Percentiles rank a stretch among this genome's conserved stretches.
Evolutionary conservation across 148 eudicot genomes (phyloP).

Genomic region (Rheum nobile): DNA sequence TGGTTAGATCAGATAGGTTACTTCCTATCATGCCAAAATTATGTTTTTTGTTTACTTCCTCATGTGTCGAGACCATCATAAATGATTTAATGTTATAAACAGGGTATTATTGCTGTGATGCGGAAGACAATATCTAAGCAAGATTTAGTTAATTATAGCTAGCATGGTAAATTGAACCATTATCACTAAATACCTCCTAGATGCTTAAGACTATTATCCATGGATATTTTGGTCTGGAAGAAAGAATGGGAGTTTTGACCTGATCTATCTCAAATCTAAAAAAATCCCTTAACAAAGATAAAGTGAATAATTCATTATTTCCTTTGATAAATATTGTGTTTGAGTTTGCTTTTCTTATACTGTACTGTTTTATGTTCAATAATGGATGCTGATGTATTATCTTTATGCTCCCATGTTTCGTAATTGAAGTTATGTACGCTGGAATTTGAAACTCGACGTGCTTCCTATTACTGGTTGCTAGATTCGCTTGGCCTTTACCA

Average conservation of each 20-base stretch:
- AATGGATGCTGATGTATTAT: not conserved
- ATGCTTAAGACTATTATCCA: not conserved
- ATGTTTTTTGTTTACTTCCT: not conserved
- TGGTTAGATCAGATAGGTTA: not conserved
- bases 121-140: not conserved
- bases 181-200: not conserved
- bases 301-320: not conserved
- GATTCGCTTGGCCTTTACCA: constrained; percentile 76
- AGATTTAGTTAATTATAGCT: not conserved
- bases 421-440: constrained; percentile 76
- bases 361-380: not conserved
- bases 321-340: not conserved
- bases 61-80: not conserved
- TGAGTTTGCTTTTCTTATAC: not conserved
- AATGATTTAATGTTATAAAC: not conserved
- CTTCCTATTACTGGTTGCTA: constrained; percentile 93
- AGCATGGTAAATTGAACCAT: not conserved
- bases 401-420: not conserved
- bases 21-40: not conserved
- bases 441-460: constrained; percentile 95
- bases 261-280: not conserved
- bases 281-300: not conserved
- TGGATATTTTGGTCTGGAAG: not conserved
- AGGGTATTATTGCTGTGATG: not conserved
- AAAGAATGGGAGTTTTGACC: not conserved